A percentile compares a stretch with the other conserved stretches of the same genome.
Conservation (phyloP, 2,329 filamentous ascomycete genomes). For the Phialocephala subalpina region DNA sequence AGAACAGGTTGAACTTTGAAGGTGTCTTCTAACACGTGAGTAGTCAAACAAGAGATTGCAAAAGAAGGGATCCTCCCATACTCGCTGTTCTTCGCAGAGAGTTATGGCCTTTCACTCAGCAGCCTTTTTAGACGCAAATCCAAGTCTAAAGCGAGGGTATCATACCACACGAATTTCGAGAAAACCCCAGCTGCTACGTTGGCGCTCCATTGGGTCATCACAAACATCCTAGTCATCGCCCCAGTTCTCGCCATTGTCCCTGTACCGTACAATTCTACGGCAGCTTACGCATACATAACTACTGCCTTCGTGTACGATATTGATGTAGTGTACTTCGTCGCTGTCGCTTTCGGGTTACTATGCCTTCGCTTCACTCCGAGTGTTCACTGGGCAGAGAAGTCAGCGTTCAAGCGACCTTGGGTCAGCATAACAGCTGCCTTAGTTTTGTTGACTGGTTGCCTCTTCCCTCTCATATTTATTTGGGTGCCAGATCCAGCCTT, state of each 20-base stretch:
- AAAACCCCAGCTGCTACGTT: slow-evolving; percentile 45
- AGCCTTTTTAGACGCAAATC: slow-evolving; percentile 4
- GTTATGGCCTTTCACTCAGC: slow-evolving; percentile 31
- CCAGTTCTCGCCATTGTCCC: slow-evolving; percentile 9
- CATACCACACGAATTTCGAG: slow-evolving; percentile 24
- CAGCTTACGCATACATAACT: slow-evolving; percentile 41
- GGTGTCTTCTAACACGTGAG: background rate
- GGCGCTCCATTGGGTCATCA: slow-evolving; percentile 27
- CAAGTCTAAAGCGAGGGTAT: slow-evolving; percentile 7
- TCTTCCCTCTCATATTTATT: slow-evolving; percentile 17
- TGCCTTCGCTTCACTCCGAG: slow-evolving; percentile 13
- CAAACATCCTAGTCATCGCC: slow-evolving; percentile 27
- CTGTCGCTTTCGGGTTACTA: slow-evolving; percentile 41
- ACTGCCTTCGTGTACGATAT: slow-evolving; percentile 51
- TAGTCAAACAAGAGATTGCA: slow-evolving; percentile 66
- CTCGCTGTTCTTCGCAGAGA: slow-evolving; percentile 51
- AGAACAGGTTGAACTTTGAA: background rate
- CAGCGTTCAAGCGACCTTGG: slow-evolving; percentile 7
- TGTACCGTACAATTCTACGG: background rate
- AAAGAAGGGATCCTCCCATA: slow-evolving; percentile 64
- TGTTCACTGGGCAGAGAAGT: slow-evolving; percentile 19
- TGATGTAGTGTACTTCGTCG: slow-evolving; percentile 44
- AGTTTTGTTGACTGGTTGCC: background rate
- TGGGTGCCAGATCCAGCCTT: slow-evolving; percentile 14
- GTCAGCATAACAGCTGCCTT: slow-evolving; percentile 11